Conservation (phyloP, 345 rosid genomes). For the Brassica incana region DNA sequence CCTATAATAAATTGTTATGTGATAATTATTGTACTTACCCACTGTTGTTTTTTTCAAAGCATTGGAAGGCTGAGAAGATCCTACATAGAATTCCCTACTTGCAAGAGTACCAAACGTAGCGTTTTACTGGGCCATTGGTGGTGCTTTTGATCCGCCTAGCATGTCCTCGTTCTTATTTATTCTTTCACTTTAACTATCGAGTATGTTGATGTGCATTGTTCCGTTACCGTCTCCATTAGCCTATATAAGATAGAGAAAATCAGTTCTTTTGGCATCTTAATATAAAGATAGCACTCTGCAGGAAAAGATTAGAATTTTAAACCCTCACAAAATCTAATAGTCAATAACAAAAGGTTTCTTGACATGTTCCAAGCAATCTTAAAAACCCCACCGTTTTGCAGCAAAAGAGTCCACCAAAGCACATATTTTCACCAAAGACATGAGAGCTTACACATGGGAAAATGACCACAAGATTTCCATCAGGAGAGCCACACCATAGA, state of each 20-base stretch:
- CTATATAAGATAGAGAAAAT: not conserved
- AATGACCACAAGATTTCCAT: not conserved
- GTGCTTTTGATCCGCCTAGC: not conserved
- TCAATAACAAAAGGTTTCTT: not conserved
- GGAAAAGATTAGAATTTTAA: not conserved
- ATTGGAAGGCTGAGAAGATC: not conserved
- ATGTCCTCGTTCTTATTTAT: not conserved
- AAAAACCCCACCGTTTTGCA: not conserved
- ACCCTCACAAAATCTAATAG: not conserved
- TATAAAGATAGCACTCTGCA: not conserved
- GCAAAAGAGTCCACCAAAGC: not conserved
- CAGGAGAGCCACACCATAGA: not conserved
- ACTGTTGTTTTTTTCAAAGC: not conserved
- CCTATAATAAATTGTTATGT: not conserved
- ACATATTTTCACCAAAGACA: not conserved
- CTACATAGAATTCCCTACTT: not conserved
- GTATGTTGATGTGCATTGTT: not conserved
- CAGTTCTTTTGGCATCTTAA: not conserved
- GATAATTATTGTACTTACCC: not conserved
- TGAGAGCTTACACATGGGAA: not conserved
- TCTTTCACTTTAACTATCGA: not conserved
- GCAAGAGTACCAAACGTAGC: not conserved
- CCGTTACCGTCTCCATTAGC: not conserved
- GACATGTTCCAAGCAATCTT: not conserved
- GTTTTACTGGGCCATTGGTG: not conserved